Percentiles rank a stretch among this genome's conserved stretches.
These are phyloP conservation scores for Phytophthora macrochlamydospora DNA, from an alignment of 352 stramenopile species.

Conservation along the genomic window DNA sequence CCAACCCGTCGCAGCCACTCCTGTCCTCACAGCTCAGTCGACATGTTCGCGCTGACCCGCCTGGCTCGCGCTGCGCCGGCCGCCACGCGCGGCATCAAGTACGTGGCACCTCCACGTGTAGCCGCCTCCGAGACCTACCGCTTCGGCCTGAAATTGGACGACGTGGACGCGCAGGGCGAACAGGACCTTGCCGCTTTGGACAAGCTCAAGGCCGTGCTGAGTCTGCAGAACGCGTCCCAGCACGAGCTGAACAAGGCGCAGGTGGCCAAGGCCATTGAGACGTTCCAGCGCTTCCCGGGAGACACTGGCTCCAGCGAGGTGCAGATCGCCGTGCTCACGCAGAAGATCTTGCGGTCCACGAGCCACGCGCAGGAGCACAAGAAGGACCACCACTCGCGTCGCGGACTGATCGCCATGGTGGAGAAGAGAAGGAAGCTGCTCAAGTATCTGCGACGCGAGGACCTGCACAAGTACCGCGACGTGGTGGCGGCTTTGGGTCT, in stretches of 20 bases:
- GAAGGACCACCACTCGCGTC: conserved; percentile 89
- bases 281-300: conserved; percentile 86
- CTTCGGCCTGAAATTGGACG: conserved; percentile 67
- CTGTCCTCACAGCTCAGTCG: conserved; percentile 11
- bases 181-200: conserved; percentile 44
- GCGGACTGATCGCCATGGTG: conserved; percentile 86
- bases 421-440: conserved; percentile 87
- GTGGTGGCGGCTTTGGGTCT: conserved; percentile 80
- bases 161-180: conserved; percentile 47
- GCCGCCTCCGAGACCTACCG: conserved; percentile 59
- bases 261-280: conserved; percentile 79
- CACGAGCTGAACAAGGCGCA: conserved; percentile 85
- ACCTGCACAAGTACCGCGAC: conserved; percentile 79
- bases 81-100: conserved; percentile 44
- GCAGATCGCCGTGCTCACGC: conserved; percentile 84
- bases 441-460: conserved; percentile 84
- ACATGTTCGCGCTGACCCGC: conserved; percentile 53
- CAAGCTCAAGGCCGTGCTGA: conserved; percentile 75
- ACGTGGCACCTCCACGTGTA: conserved; percentile 69
- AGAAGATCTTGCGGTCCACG: conserved; percentile 85
- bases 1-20: conserved; percentile 16
- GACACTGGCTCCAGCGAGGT: conserved; percentile 88
- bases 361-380: conserved; percentile 78
- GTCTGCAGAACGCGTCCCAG: conserved; percentile 80
- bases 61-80: conserved; percentile 30